A percentile compares a stretch with the other conserved stretches of the same genome.
Evolutionary conservation across 2,329 filamentous ascomycete genomes (phyloP).

Genomic region (Zelopaecilomyces penicillatus): DNA sequence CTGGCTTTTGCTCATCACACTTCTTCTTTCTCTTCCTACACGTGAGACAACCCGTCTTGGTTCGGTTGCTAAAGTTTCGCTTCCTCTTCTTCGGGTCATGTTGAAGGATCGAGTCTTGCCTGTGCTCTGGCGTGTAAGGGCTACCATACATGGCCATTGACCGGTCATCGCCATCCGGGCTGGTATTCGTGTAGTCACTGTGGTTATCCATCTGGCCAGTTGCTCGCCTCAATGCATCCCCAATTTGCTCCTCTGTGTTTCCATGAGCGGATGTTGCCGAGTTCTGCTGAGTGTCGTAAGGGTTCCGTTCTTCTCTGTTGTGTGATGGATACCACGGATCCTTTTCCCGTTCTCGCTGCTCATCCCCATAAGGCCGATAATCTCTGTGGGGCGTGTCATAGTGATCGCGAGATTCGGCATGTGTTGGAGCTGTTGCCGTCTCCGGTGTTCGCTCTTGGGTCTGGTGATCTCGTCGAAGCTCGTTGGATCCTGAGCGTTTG

Average conservation of each 20-base stretch:
- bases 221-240: conserved; percentile 36
- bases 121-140: conserved; percentile 39
- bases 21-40: conserved; percentile 94
- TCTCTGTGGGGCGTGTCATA: conserved; percentile 37
- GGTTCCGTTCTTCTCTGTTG: conserved; percentile 38
- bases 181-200: conserved; percentile 43
- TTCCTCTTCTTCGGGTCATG: conserved; percentile 62
- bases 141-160: conserved; percentile 31
- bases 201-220: conserved; percentile 35
- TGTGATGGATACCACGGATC: conserved; percentile 43
- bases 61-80: conserved; percentile 85
- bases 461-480: conserved; percentile 32
- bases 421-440: conserved; percentile 19
- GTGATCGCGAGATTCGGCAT: conserved; percentile 32
- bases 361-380: conserved; percentile 37
- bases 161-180: conserved; percentile 45
- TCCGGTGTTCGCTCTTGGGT: conserved; percentile 28
- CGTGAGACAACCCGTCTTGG: conserved; percentile 91
- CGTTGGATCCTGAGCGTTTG: conserved; percentile 61
- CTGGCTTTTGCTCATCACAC: conserved; percentile 87
- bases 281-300: conserved; percentile 38
- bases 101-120: conserved; percentile 42
- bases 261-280: conserved; percentile 36
- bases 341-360: conserved; percentile 32
- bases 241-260: conserved; percentile 42